Evolutionary conservation across 106 monocot genomes (phyloP).

Genomic region (Amphibolis antarctica): DNA sequence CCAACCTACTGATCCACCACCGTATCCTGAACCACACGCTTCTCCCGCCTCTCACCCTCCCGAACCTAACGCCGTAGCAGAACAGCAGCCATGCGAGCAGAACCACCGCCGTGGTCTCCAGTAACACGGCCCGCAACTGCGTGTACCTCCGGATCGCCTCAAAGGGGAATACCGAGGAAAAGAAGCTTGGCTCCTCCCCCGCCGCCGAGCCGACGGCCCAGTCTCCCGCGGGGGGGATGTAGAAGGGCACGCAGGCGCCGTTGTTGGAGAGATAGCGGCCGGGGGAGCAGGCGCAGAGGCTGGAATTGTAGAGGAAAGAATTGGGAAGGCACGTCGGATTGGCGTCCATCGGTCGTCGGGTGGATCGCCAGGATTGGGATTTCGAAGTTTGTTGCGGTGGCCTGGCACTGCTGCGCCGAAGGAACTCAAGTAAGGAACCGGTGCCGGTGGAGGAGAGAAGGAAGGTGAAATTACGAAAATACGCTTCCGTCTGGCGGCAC

Average conservation of each 20-base stretch:
- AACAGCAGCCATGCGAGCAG: constrained; percentile 52
- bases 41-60: constrained; percentile 22
- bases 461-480: too few species aligned
- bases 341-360: neutral
- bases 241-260: constrained; percentile 21
- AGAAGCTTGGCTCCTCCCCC: constrained; percentile 26
- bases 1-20: constrained; percentile 71
- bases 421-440: too few species aligned
- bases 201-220: constrained; percentile 25
- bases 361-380: too few species aligned
- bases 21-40: constrained; percentile 48
- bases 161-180: constrained; percentile 41
- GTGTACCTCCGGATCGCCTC: constrained; percentile 51
- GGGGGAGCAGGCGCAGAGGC: constrained; percentile 51
- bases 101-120: constrained; percentile 34
- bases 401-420: too few species aligned
- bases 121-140: constrained; percentile 57
- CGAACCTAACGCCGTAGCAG: constrained; percentile 43
- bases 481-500: too few species aligned
- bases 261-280: constrained; percentile 24
- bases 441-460: too few species aligned
- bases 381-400: too few species aligned
- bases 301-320: constrained; percentile 43
- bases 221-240: constrained; percentile 7
- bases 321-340: constrained; percentile 28